These are phyloP conservation scores for Pichia sp. DNA, from an alignment of 1,139 yeast genomes.

Conservation along the genomic window DNA sequence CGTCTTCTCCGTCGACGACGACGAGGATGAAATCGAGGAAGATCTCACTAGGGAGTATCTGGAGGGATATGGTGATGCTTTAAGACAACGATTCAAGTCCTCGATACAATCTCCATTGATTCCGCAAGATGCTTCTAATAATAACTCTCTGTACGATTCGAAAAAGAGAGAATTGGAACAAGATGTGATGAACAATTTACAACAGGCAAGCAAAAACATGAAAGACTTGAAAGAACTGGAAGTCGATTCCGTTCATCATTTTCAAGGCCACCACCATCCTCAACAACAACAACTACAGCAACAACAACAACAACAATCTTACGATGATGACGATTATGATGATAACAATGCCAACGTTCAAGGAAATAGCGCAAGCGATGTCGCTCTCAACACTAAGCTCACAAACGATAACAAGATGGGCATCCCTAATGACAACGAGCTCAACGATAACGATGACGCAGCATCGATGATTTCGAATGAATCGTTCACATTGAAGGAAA, in stretches of 20 bases:
- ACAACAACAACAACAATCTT: background rate
- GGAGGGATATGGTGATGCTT: constrained; percentile 73
- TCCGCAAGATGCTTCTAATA: constrained; percentile 5
- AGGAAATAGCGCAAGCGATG: background rate
- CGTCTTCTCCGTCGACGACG: constrained; percentile 76
- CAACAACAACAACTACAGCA: constrained; percentile 16
- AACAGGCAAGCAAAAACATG: constrained; percentile 26
- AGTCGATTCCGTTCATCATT: constrained; percentile 23
- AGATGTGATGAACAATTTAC: constrained; percentile 26
- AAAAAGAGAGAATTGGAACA: constrained; percentile 25
- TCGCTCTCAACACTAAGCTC: background rate
- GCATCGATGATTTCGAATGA: constrained; percentile 63
- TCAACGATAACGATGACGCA: constrained; percentile 29
- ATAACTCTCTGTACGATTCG: constrained; percentile 15
- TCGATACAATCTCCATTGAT: constrained; percentile 16
- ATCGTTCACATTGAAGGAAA: constrained; percentile 84
- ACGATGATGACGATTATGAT: constrained; percentile 17
- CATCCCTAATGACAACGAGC: constrained; percentile 24
- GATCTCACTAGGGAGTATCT: constrained; percentile 61
- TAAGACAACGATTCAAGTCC: constrained; percentile 37
- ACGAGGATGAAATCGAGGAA: constrained; percentile 58
- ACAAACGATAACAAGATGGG: background rate
- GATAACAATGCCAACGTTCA: constrained; percentile 19
- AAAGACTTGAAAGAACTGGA: constrained; percentile 26
- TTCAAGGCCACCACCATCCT: no score